These are phyloP conservation scores for Castanea crenata DNA, from an alignment of 306 rosid species.

Conservation along the genomic window DNA sequence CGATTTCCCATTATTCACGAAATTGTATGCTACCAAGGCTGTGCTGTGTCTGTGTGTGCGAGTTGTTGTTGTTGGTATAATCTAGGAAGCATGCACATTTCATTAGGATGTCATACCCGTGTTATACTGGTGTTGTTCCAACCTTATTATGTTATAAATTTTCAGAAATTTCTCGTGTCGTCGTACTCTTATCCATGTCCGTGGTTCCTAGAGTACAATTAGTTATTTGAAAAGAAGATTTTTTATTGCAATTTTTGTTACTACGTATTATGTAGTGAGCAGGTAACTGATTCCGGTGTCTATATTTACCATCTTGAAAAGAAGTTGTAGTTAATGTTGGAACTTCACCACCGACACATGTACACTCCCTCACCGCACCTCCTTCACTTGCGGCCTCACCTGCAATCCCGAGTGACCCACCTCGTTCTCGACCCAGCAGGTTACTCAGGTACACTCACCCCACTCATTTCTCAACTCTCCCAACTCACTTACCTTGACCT, in stretches of 20 bases:
- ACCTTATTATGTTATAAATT: too few species aligned
- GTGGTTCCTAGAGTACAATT: too few species aligned
- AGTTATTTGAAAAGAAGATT: too few species aligned
- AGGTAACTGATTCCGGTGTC: too few species aligned
- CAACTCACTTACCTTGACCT: constrained; percentile 58
- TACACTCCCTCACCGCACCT: constrained; percentile 61
- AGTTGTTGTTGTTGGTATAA: neutral
- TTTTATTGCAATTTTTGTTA: neutral
- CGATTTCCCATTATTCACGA: neutral
- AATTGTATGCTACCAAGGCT: neutral
- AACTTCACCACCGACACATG: constrained; percentile 84
- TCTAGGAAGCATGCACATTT: too few species aligned
- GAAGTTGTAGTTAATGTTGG: constrained; percentile 31
- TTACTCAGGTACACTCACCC: constrained; percentile 71
- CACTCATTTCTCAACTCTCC: constrained; percentile 61
- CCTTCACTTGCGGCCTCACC: constrained; percentile 75
- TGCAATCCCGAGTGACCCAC: constrained; percentile 65
- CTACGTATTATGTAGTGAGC: neutral
- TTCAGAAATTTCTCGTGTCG: too few species aligned
- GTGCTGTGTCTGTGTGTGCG: neutral
- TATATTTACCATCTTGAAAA: too few species aligned
- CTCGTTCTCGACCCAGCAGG: constrained; percentile 87
- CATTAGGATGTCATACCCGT: too few species aligned
- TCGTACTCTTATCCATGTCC: too few species aligned
- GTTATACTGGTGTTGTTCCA: too few species aligned